Evolutionary conservation across 805 yeast genomes (phyloP), one percentile per base, ranked within the genome.

Genomic region (Debaryomyces hansenii): DNA sequence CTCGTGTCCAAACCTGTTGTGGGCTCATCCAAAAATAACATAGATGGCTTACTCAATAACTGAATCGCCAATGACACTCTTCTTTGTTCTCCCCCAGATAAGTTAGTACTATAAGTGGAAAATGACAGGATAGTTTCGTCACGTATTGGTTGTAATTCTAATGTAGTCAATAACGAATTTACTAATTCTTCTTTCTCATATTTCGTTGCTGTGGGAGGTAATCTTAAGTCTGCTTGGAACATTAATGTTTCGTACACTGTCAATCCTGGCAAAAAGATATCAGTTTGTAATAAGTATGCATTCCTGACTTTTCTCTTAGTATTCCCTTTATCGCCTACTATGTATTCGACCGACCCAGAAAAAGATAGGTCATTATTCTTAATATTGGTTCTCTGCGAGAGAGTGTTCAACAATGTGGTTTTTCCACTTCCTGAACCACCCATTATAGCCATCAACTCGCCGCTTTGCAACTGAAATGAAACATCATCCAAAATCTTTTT

Each of bases 391-490:
- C 85, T 63, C 39, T 80, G 76, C 0, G 89, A 82, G 40, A 85
- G 60, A 0, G 81, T 80, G 58, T 89, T 89, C 18, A 89, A 67
- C 37, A 89, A 61, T 0, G 96, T 87, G 0, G 96, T 89, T 58
- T 90, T 89, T 3, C 96, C 96, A 3, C 90, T 82, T 0, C 96
- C 96, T 0, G 91, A 85, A 0, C 96, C 92, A 2, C 96, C 96
- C 70, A 90, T 77, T 8, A 89, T 85, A 5, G 95, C 95, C 64
- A 89, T 74, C 33, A 90, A 64, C 8, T 84, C 70, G 14, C 88
- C 87, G 11, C 78, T 62, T 0, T 80, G 77, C 9, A 87, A 69
- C 42, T 80, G 82, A 49, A 87, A 74, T 2, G 87, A 79, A 40
- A 87, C 69, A 21, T 80, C 58, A 45, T 71, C 60, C 21, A 72